Evolutionary conservation across 2,329 filamentous ascomycete genomes (phyloP), one percentile per base, ranked within the genome.

Genomic region (Diaporthe citriasiana): DNA sequence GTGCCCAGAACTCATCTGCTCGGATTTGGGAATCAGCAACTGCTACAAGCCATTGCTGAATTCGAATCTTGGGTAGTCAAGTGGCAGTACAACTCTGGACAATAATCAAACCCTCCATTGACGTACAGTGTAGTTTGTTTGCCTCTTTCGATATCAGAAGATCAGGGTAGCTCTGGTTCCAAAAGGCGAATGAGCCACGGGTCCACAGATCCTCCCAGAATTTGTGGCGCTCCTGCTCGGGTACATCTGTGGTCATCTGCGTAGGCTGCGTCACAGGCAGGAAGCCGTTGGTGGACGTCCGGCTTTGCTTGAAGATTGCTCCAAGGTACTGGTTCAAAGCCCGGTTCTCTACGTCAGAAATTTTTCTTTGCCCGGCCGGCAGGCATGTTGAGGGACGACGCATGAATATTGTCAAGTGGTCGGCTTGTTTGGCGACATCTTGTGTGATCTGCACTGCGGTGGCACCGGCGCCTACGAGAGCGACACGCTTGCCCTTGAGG

Each of bases 381-480:
- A 92, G 78, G 17, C 87, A 88, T 17, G 88, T 84, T 73, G 90
- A 91, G 0, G 90, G 89, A 2, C 88, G 91, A 25, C 90, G 84
- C 74, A 91, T 86, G 77, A 90, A 90, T 3, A 91, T 86, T 3
- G 80, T 82, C 47, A 84, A 72, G 27, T 81, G 74, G 2, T 69
- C 71, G 13, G 84, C 80, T 77, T 79, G 63, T 76, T 85, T 86
- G 4, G 83, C 79, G 74, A 78, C 71, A 19, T 76, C 75, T 50
- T 78, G 77, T 17, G 73, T 72, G 51, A 74, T 70, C 65, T 78
- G 77, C 27, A 78, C 60, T 22, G 76, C 77, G 19, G 75, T 77
- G 13, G 77, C 74, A 9, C 77, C 77, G 12, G 75, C 70, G 3
- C 77, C 77, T 19, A 78, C 70, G n/a, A 78, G 70, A 8, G 72